Evolutionary conservation across 2,329 filamentous ascomycete species (phyloP).

Genomic region (Akanthomyces uredinophilus): DNA sequence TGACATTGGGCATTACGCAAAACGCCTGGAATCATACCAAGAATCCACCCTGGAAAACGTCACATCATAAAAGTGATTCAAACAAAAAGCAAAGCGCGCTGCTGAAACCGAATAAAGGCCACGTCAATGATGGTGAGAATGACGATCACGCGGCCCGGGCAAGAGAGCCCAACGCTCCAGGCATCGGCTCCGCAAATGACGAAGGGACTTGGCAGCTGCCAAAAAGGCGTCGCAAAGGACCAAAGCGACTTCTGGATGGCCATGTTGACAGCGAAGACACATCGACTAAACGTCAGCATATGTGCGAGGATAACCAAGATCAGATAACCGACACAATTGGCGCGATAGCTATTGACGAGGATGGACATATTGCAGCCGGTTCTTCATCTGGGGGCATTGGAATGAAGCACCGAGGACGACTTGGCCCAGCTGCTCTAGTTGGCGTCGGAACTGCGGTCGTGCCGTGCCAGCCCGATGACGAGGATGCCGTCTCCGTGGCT

Average conservation of each 20-base stretch:
- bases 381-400: constrained; percentile 97
- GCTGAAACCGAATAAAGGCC: background rate
- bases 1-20: background rate
- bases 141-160: background rate
- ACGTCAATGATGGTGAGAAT: background rate
- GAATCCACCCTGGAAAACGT: constrained; percentile 5
- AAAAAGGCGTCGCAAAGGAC: constrained; percentile 5
- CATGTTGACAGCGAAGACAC: background rate
- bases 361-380: constrained; percentile 84
- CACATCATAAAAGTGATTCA: background rate
- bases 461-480: constrained; percentile 67
- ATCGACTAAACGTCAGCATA: background rate
- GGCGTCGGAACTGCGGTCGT: constrained; percentile 87
- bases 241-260: constrained; percentile 7
- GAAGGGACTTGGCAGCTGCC: constrained; percentile 3
- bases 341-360: constrained; percentile 83
- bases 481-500: constrained; percentile 65
- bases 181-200: background rate
- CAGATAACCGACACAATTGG: constrained; percentile 88
- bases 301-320: constrained; percentile 44
- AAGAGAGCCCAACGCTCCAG: background rate
- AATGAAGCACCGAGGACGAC: constrained; percentile 91
- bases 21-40: constrained; percentile 9
- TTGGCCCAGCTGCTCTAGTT: constrained; percentile 88
- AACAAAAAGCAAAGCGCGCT: background rate